Conservation (phyloP, 352 stramenopile genomes). For the Phytopythium chamaehyphon region DNA sequence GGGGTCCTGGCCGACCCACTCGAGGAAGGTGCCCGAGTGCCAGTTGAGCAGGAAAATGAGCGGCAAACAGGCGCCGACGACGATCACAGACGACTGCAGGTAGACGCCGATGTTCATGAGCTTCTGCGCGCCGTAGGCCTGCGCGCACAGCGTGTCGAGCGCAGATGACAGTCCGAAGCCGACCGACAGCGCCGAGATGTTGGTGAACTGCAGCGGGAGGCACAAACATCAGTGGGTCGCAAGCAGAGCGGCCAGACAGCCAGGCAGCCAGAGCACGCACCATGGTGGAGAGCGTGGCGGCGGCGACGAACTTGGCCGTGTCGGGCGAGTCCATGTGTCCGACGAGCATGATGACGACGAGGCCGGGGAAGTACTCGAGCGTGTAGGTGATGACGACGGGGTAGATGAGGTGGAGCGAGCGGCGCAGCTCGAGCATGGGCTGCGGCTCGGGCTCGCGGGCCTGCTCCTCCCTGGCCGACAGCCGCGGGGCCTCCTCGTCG, state of each 20-base stretch:
- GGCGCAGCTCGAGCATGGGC: conserved; percentile 33
- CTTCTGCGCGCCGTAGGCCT: conserved; percentile 61
- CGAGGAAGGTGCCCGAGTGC: conserved; percentile 50
- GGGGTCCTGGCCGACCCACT: conserved; percentile 45
- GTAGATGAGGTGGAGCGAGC: conserved; percentile 39
- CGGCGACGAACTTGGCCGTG: conserved; percentile 57
- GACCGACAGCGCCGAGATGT: conserved; percentile 66
- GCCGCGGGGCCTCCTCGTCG: not conserved
- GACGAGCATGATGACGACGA: conserved; percentile 60
- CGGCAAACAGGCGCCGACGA: conserved; percentile 44
- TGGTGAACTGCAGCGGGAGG: conserved; percentile 39
- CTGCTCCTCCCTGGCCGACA: conserved; percentile 14
- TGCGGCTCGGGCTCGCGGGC: conserved; percentile 8
- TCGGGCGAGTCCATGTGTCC: conserved; percentile 54
- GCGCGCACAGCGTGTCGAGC: conserved; percentile 78
- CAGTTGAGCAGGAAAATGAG: conserved; percentile 60
- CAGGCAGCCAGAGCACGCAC: not conserved
- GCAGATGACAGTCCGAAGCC: conserved; percentile 69
- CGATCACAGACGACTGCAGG: conserved; percentile 52
- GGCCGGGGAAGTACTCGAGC: conserved; percentile 47
- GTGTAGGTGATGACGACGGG: conserved; percentile 47
- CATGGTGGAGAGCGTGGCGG: conserved; percentile 58
- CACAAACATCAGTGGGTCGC: not conserved
- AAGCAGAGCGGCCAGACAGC: not conserved
- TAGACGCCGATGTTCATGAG: conserved; percentile 73